A percentile compares a stretch with the other conserved stretches of the same genome.
Evolutionary conservation across 306 rosid species (phyloP).

Genomic region (Potentilla sterilis): DNA sequence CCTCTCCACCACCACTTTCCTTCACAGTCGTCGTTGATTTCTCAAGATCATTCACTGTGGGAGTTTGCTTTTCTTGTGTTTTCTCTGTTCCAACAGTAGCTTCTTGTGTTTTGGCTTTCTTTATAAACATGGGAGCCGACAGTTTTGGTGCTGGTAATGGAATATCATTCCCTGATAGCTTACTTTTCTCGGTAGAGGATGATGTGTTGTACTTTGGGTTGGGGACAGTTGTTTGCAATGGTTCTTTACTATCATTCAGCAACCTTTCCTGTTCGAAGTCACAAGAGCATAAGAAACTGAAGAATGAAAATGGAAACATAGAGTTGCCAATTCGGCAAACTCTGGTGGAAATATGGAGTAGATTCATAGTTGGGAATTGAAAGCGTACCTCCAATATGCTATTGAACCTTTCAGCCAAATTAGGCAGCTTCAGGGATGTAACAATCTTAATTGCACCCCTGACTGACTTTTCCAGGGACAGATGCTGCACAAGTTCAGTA

Average conservation of each 20-base stretch:
- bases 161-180: slow-evolving; percentile 35
- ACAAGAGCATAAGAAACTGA: slow-evolving; percentile 20
- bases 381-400: slow-evolving; percentile 73
- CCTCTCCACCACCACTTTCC: slow-evolving; percentile 21
- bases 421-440: slow-evolving; percentile 83
- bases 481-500: slow-evolving; percentile 79
- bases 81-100: slow-evolving; percentile 35
- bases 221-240: slow-evolving; percentile 30
- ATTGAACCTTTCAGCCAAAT: slow-evolving; percentile 88
- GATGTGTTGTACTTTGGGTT: slow-evolving; percentile 31
- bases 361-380: slow-evolving; percentile 8
- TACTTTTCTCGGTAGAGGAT: slow-evolving; percentile 29
- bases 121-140: slow-evolving; percentile 53
- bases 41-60: slow-evolving; percentile 25
- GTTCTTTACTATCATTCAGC: slow-evolving; percentile 44
- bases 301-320: slow-evolving; percentile 11
- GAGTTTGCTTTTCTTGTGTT: slow-evolving; percentile 29
- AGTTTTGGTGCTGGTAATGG: slow-evolving; percentile 43
- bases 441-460: slow-evolving; percentile 95
- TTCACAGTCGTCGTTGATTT: slow-evolving; percentile 31
- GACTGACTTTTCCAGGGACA: slow-evolving; percentile 81
- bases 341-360: background rate
- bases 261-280: slow-evolving; percentile 63
- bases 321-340: background rate
- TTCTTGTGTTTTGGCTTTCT: slow-evolving; percentile 58